Evolutionary conservation across 495 filamentous ascomycete species (phyloP), one percentile per base, ranked within the genome.

Genomic region (Barbatosphaeria neglecta): DNA sequence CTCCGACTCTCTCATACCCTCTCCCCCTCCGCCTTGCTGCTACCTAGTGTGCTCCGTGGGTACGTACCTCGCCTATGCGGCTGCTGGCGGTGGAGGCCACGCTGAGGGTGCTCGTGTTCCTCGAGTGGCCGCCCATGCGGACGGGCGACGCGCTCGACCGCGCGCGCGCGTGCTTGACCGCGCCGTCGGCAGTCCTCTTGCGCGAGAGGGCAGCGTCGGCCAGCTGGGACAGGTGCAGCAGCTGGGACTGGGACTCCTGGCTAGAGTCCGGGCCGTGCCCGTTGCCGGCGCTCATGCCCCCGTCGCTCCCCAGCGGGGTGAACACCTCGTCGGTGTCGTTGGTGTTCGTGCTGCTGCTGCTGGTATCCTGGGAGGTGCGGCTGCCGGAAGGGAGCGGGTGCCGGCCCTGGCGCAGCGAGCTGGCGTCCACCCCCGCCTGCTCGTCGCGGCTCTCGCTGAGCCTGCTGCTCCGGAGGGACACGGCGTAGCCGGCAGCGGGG

Each of bases 31-130:
- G n/a, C n/a, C n/a, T n/a, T n/a, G n/a, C n/a, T n/a, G n/a, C n/a
- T n/a, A n/a, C n/a, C n/a, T n/a, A n/a, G n/a, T n/a, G n/a, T n/a
- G n/a, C n/a, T n/a, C n/a, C n/a, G n/a, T n/a, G n/a, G n/a, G n/a
- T n/a, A 66, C 63, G 57, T 76, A 87, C 86, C 75, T 89, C 85
- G 59, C 80, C 81, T 56, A 89, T 84, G 55, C 76, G 80, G 53
- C 73, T 83, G 33, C 73, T 71, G 43, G 74, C 64, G 4, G 63
- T 70, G 23, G 73, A 76, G 19, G 78, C 74, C 41, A 70, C 44
- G 57, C 70, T 74, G 28, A 78, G 63, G 28, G 74, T 70, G 58
- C 84, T 86, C 40, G 76, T 78, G 52, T 76, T 88, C 59, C 81
- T 75, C 15, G 83, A 84, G 52, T 87, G 85, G 41, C 74, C 62